Base-by-base conservation (phyloP, 2,329 filamentous ascomycete species). In the Orbilia oligospora region DNA sequence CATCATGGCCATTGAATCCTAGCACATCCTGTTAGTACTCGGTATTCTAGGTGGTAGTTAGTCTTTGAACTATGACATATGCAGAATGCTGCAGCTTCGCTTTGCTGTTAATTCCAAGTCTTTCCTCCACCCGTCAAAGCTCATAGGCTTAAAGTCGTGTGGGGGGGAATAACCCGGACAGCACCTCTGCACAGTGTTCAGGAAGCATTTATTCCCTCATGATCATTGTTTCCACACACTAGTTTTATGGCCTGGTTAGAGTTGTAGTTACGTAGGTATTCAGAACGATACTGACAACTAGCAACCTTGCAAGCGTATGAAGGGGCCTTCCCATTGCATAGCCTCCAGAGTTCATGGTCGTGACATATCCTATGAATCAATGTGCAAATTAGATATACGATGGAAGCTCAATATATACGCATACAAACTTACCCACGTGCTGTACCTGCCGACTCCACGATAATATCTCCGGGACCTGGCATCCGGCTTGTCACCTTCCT, bases 381-480 rank as follows among this genome's bases (percentile, higher is more conserved):
- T 30, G 6, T 30, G 3, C 9, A 36, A 36, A 36, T 9, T 36
- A 36, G 33, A 36, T 36, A 36, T 36, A 36, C 33, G 4, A 36
- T 36, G 33, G 10, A 36, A 8, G 4, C 27, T 8, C 3, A 36
- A 36, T 36, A 41, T 41, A 16, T 41, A 16, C 12, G 12, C 38
- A 41, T 16, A 41, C 38, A 41, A 14, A 41, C 12, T 41, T 14
- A 36, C 33, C 33, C 38, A 41, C 38, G 38, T n/a, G 14, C 14
- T 16, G 38, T 49, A 70, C 71, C 71, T 76, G 55, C 71, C 64
- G 27, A 53, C 71, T 63, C 22, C 71, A 65, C 53, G 71, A 76
- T 76, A 69, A 55, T 55, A 65, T 63, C 71, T 53, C 69, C 70
- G 63, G 70, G 41, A 63, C 18, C 48, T 61, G 63, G 22, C 49